Percentiles rank a stretch among this genome's conserved stretches.
These are phyloP conservation scores for Glebionis coronaria DNA, from an alignment of 129 eudicot genomes.

Conservation along the genomic window DNA sequence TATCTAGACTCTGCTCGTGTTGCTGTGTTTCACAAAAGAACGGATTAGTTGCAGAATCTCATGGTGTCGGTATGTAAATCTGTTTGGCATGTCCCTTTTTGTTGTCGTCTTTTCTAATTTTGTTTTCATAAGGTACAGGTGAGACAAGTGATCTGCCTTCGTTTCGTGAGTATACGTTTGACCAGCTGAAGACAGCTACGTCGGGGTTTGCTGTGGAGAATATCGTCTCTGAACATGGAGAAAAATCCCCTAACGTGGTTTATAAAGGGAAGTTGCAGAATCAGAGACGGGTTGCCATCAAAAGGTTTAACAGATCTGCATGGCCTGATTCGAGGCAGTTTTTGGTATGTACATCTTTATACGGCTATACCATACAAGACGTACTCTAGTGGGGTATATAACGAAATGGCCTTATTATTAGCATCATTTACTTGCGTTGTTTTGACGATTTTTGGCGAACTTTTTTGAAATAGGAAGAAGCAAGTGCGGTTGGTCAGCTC, in stretches of 20 bases:
- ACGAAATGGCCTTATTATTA: too few relatives aligned
- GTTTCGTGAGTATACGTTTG: constrained; percentile 60
- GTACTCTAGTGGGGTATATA: background rate
- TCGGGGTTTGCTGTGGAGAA: constrained; percentile 83
- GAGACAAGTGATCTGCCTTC: constrained; percentile 58
- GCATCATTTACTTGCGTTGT: too few relatives aligned
- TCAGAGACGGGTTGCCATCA: constrained; percentile 66
- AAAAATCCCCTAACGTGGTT: constrained; percentile 91
- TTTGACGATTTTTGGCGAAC: too few relatives aligned
- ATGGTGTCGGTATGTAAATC: constrained; percentile 41
- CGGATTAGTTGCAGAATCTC: constrained; percentile 44
- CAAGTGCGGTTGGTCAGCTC: constrained; percentile 85
- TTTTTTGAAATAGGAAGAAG: constrained; percentile 57
- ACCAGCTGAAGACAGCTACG: constrained; percentile 76
- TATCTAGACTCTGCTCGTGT: constrained; percentile 52
- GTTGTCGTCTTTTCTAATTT: background rate
- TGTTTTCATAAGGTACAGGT: constrained; percentile 37
- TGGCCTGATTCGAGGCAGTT: constrained; percentile 91
- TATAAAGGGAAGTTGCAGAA: constrained; percentile 82
- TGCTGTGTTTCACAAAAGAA: constrained; percentile 49
- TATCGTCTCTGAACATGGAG: constrained; percentile 93
- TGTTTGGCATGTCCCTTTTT: background rate
- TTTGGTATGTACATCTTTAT: constrained; percentile 42
- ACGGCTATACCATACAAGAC: constrained; percentile 1
- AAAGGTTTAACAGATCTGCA: constrained; percentile 78